These are phyloP conservation scores for Termitomyces sp. DNA, from an alignment of 768 basidiomycete genomes.

Conservation along the genomic window DNA sequence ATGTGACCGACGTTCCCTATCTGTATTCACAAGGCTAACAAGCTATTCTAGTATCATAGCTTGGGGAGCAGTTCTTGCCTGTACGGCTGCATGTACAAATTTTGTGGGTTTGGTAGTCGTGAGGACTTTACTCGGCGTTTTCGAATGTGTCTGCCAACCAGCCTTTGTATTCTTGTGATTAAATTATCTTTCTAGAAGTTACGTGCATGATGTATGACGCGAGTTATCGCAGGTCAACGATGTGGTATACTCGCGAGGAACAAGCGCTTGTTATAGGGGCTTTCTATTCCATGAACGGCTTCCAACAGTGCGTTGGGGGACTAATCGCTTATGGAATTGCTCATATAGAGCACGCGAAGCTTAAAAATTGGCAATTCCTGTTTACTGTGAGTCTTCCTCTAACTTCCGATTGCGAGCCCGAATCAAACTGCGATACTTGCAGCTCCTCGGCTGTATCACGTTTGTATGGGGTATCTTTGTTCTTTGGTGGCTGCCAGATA, in stretches of 20 bases:
- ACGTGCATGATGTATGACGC: not conserved
- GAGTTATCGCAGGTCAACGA: slow-evolving; percentile 30
- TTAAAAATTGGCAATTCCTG: slow-evolving; percentile 48
- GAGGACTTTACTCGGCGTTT: slow-evolving; percentile 40
- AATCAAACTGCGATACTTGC: slow-evolving; percentile 4
- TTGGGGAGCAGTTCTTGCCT: slow-evolving; percentile 44
- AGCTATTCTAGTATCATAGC: slow-evolving; percentile 22
- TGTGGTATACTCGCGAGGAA: slow-evolving; percentile 49
- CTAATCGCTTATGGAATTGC: slow-evolving; percentile 46
- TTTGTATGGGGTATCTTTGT: slow-evolving; percentile 45
- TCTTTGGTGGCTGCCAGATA: slow-evolving; percentile 45
- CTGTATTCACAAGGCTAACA: not conserved
- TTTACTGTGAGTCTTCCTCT: slow-evolving; percentile 26
- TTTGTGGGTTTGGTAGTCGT: slow-evolving; percentile 40
- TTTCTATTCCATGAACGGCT: slow-evolving; percentile 43
- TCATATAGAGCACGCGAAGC: slow-evolving; percentile 30
- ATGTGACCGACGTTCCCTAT: slow-evolving; percentile 10
- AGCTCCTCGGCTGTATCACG: slow-evolving; percentile 39
- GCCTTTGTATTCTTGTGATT: slow-evolving; percentile 39
- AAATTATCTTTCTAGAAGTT: slow-evolving; percentile 3
- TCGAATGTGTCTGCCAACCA: slow-evolving; percentile 44
- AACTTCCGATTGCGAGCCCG: not conserved
- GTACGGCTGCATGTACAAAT: slow-evolving; percentile 42
- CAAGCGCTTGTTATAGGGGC: slow-evolving; percentile 40
- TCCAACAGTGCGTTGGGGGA: slow-evolving; percentile 44